phyloP scores from a whole-genome alignment of 257 asterid genomes.

The Perilla frutescens region DNA sequence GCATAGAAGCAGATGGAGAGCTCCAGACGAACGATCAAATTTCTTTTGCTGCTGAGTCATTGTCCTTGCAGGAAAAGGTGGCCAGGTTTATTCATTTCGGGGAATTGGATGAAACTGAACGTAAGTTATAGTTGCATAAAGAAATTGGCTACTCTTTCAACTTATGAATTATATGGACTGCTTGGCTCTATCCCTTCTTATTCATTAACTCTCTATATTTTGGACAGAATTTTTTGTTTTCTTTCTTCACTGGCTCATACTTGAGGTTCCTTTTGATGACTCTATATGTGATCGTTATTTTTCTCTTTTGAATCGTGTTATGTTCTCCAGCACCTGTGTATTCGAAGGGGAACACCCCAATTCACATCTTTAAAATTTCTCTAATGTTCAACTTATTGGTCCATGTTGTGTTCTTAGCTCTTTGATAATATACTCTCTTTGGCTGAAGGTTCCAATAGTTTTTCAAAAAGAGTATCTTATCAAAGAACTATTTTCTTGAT shows the following conservation, averaged over 20 bases:
- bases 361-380: not conserved
- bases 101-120: constrained; percentile 63
- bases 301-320: not conserved
- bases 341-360: not conserved
- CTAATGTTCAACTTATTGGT: not conserved
- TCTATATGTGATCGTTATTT: constrained; percentile 4
- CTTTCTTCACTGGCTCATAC: constrained; percentile 18
- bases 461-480: no score
- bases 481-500: no score
- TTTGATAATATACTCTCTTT: not conserved
- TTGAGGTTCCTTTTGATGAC: constrained; percentile 24
- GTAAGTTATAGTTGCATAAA: constrained; percentile 44
- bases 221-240: not conserved
- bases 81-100: constrained; percentile 72
- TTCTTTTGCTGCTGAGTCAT: constrained; percentile 27
- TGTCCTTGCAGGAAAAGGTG: constrained; percentile 58
- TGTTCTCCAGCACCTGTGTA: not conserved
- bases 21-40: constrained; percentile 30
- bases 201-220: not conserved
- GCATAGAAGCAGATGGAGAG: constrained; percentile 36
- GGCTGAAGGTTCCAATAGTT: constrained; percentile 5
- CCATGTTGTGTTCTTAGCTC: constrained; percentile 1
- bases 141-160: not conserved
- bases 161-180: not conserved
- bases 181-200: constrained; percentile 3